Base-by-base conservation (phyloP, 768 basidiomycete species). In the Serendipita vermifera region DNA sequence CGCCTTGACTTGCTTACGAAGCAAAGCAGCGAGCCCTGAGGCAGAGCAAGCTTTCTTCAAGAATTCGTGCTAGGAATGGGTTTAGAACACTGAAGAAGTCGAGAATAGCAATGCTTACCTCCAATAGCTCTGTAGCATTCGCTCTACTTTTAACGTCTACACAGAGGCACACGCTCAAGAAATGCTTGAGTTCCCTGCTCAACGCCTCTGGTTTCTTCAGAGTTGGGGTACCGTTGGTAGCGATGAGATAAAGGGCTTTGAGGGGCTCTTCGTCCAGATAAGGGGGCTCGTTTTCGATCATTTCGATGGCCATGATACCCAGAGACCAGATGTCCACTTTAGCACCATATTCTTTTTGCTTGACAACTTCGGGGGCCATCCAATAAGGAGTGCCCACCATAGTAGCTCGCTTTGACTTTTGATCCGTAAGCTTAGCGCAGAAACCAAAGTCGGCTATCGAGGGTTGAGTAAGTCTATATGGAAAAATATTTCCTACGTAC, bases 361-460 rank as follows among this genome's bases (percentile, higher is more conserved):
- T 93, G 64, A 96, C 91, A 54, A 96, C 90, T 68, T 96, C 92
- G n/a, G 92, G 92, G 2, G 92, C 92, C 92, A 96, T 96, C 92
- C 92, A 94, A 70, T 94, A 94, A 1, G 92, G 92, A 9, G 91
- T 94, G 32, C 92, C 92, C 3, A 96, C 91, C 92, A 94, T 94
- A n/a, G 91, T 94, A 29, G 91, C 91, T 54, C 92, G 86, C 70
- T 94, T 94, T 38, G 87, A 92, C 68, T 94, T 96, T 70, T 94
- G 88, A 64, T 93, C 91, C 1, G 92, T 93, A 27, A 97, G 75
- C 67, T 94, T 93, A 57, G 92, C 92, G 61, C 90, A 94, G 74
- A 94, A 96, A 40, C 92, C 92, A 65, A 97, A 97, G 67, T 94
- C 92, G 64, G 92, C 92, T 96, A 63, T 26, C 55, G 20, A 38